Evolutionary conservation across 2,329 filamentous ascomycete genomes (phyloP), one percentile per base, ranked within the genome.

Genomic region (Laburnicola sp.): DNA sequence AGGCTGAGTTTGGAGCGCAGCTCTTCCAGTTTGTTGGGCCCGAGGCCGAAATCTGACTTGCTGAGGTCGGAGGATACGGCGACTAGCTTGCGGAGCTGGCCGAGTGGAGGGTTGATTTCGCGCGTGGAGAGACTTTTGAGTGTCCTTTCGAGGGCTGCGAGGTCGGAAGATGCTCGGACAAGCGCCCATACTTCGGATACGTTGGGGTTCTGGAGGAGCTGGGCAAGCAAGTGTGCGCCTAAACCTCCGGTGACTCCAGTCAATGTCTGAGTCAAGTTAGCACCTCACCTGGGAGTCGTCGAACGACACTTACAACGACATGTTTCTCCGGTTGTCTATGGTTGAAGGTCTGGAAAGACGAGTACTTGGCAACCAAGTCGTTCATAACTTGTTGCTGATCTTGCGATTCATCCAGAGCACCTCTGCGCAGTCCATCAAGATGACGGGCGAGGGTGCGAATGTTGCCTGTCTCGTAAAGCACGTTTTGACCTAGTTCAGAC

Each of bases 241-340:
- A 88, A 74, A 1, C 84, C 85, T 1, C 86, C 86, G 0, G 86
- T 88, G 0, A 81, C 80, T 1, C 86, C 86, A 0, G 86, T 88
- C 3, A 88, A 66, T 1, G 85, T 68, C 65, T 74, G 31, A 51
- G 49, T 40, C 8, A 23, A 6, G 37, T 40, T 43, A 45, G 43
- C 16, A 16, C 16, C 1, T 16, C 16, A 1, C 16, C 16, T 16
- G 4, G 4, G 32, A 63, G 38, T 45, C 5, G 39, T 10, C 4
- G 21, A 23, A 16, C 4, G 9, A 3, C 25, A 49, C 56, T 49
- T 54, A 59, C 56, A 21, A 59, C 48, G 26, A 59, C 56, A n/a
- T 59, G 53, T 5, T 56, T 49, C 7, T 39, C 4, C 8, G 21
- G 10, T 22, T 11, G 21, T 23, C 3, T 38, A 23, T 51, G 47